Conservation (phyloP, 345 rosid species). For the Linum lewisii region DNA sequence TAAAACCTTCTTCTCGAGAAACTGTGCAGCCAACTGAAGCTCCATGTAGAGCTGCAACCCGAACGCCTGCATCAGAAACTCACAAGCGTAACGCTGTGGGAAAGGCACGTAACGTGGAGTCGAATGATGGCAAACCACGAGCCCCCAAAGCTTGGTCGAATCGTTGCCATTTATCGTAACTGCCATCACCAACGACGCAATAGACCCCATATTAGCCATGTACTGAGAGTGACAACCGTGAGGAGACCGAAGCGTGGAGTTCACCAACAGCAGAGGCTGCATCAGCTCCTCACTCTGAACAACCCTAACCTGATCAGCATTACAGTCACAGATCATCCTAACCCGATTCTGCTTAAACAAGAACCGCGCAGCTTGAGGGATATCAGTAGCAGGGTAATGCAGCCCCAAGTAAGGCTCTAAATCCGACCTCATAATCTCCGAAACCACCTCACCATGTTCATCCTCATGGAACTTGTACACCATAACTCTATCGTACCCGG, state of each 20-base stretch:
- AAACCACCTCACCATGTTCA: constrained; percentile 79
- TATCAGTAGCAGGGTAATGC: constrained; percentile 85
- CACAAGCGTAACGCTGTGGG: constrained; percentile 76
- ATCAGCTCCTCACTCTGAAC: constrained; percentile 54
- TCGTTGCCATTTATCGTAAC: constrained; percentile 37
- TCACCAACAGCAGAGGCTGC: constrained; percentile 68
- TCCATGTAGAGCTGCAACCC: constrained; percentile 69
- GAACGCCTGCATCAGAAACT: constrained; percentile 76
- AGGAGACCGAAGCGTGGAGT: constrained; percentile 68
- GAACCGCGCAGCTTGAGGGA: constrained; percentile 82
- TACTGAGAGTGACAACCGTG: constrained; percentile 66
- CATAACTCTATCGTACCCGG: constrained; percentile 88
- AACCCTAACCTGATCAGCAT: constrained; percentile 44
- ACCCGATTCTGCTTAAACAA: constrained; percentile 78
- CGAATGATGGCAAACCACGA: constrained; percentile 76
- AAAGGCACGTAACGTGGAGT: constrained; percentile 62
- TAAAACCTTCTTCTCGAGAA: constrained; percentile 60
- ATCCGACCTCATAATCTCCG: constrained; percentile 76
- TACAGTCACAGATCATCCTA: constrained; percentile 71
- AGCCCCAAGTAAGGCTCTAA: constrained; percentile 79
- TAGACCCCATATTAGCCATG: constrained; percentile 77
- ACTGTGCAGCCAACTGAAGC: constrained; percentile 53
- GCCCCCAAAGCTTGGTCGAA: constrained; percentile 74
- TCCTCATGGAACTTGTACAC: constrained; percentile 80
- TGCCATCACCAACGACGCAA: constrained; percentile 67